A percentile compares a stretch with the other conserved stretches of the same genome.
These are phyloP conservation scores for Asterophora parasitica DNA, from an alignment of 768 basidiomycete genomes.

Conservation along the genomic window DNA sequence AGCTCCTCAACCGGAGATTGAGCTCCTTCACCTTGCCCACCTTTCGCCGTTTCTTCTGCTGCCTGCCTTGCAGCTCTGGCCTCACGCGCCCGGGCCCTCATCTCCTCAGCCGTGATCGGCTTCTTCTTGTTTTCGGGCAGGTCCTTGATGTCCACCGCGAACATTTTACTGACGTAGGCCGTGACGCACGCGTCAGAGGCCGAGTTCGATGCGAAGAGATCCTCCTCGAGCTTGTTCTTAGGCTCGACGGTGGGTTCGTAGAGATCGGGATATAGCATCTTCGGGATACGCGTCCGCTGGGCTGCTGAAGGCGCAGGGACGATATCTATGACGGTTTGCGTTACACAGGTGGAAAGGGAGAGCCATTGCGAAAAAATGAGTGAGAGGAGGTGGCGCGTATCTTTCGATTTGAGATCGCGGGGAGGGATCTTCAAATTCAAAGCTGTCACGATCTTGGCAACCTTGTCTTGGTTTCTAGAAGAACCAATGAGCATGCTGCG, in stretches of 20 bases:
- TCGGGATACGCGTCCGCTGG: constrained; percentile 80
- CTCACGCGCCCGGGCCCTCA: constrained; percentile 61
- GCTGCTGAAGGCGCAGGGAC: constrained; percentile 85
- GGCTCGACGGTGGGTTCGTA: constrained; percentile 56
- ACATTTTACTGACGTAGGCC: constrained; percentile 98
- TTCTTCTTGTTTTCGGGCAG: constrained; percentile 84
- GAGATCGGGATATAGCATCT: constrained; percentile 84
- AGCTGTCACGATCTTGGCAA: constrained; percentile 79
- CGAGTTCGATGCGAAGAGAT: constrained; percentile 70
- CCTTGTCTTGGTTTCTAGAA: constrained; percentile 81
- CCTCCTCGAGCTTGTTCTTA: constrained; percentile 77
- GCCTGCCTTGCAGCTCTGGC: constrained; percentile 35
- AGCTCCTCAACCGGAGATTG: constrained; percentile 1
- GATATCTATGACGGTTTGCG: constrained; percentile 88
- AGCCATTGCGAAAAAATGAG: constrained; percentile 95
- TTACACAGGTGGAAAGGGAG: constrained; percentile 86
- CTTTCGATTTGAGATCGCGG: constrained; percentile 90
- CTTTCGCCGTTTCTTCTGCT: constrained; percentile 12
- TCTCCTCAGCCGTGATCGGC: constrained; percentile 75
- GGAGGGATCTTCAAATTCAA: constrained; percentile 80
- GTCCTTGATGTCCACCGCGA: constrained; percentile 76
- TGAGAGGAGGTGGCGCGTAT: constrained; percentile 76
- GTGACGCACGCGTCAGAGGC: constrained; percentile 55
- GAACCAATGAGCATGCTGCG: no score
- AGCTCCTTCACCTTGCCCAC: constrained; percentile 11